These are phyloP conservation scores for Gyromitra esculenta DNA, from an alignment of 2,329 filamentous ascomycete species.

Conservation along the genomic window DNA sequence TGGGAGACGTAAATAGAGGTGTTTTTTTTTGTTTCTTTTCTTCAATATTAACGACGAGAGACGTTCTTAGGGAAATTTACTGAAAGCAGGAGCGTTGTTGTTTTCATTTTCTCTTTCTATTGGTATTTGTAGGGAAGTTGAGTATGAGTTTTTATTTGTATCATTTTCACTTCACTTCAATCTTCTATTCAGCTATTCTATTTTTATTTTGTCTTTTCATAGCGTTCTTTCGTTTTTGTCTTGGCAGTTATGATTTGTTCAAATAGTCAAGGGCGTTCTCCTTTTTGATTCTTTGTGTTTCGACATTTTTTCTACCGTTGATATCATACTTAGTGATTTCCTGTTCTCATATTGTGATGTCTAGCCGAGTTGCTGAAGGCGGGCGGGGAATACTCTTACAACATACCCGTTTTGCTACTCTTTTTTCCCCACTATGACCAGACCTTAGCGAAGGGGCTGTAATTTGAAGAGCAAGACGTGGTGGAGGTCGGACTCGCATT, in stretches of 20 bases:
- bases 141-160: slow-evolving; percentile 22
- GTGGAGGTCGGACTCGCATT: no score
- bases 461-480: no score
- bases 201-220: slow-evolving; percentile 10
- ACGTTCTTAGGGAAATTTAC: neutral
- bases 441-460: no score
- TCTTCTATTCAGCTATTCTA: neutral
- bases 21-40: slow-evolving; percentile 38
- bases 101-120: slow-evolving; percentile 16
- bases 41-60: slow-evolving; percentile 11
- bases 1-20: slow-evolving; percentile 37
- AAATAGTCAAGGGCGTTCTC: slow-evolving; percentile 32
- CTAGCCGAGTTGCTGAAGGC: no score
- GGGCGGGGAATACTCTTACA: no score
- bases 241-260: slow-evolving; percentile 24
- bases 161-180: slow-evolving; percentile 9
- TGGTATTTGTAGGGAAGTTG: slow-evolving; percentile 31
- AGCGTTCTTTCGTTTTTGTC: slow-evolving; percentile 5
- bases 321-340: neutral
- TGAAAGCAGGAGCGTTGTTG: neutral
- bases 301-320: neutral
- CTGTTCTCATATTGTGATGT: neutral
- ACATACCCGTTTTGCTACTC: no score
- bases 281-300: slow-evolving; percentile 13
- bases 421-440: no score